Evolutionary conservation across 371 early-diverging fungal species (phyloP).

Genomic region (Batkoa obscura): DNA sequence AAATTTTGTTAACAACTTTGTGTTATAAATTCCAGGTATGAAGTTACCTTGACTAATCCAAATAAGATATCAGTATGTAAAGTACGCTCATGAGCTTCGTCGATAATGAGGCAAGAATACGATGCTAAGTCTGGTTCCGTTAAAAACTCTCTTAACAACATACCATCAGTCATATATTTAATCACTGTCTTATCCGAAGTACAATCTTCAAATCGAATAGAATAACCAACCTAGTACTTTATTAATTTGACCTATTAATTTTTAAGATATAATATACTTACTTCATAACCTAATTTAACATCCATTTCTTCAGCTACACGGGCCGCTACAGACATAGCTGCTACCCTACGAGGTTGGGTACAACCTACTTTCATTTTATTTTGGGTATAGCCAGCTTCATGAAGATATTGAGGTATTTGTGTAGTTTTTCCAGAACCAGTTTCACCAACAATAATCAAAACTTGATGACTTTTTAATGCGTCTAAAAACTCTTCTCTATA

Average conservation of each 20-base stretch:
- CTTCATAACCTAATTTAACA: constrained; percentile 40
- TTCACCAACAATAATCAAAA: constrained; percentile 76
- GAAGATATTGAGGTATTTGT: constrained; percentile 90
- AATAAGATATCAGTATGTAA: constrained; percentile 96
- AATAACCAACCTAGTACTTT: constrained; percentile 98
- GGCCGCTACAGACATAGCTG: constrained; percentile 79
- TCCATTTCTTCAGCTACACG: constrained; percentile 72
- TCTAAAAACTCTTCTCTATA: constrained; percentile 63
- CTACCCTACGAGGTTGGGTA: constrained; percentile 65
- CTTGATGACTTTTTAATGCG: constrained; percentile 42
- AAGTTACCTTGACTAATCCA: constrained; percentile 90
- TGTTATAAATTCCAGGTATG: too few species aligned
- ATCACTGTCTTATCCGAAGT: constrained; percentile 87
- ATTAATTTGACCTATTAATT: too few species aligned
- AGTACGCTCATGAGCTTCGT: constrained; percentile 99
- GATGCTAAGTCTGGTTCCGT: constrained; percentile 86
- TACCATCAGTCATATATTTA: constrained; percentile 99
- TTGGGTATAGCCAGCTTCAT: constrained; percentile 10
- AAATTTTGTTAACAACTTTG: too few species aligned
- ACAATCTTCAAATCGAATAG: constrained; percentile 96
- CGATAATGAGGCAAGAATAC: constrained; percentile 90
- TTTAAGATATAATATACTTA: too few species aligned
- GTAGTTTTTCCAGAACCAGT: constrained; percentile 98
- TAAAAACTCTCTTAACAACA: constrained; percentile 95
- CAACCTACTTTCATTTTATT: constrained; percentile 12